Evolutionary conservation across 2,329 filamentous ascomycete genomes (phyloP).

Genomic region (Colletotrichum noveboracense): DNA sequence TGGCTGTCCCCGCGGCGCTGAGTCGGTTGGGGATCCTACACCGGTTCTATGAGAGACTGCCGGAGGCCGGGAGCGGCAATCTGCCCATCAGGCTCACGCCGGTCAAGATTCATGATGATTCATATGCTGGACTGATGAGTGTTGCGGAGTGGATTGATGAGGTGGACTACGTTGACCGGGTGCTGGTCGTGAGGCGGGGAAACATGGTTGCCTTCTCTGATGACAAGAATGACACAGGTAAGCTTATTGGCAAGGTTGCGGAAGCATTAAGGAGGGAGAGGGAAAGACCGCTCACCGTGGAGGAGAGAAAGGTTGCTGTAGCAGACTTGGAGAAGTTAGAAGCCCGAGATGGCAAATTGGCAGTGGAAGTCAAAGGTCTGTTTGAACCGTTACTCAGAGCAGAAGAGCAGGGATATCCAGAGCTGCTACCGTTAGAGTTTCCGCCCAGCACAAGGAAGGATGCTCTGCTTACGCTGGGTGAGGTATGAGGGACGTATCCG

Average conservation of each 20-base stretch:
- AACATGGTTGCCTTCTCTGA: conserved; percentile 37
- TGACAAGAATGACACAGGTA: background rate
- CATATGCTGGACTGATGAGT: conserved; percentile 41
- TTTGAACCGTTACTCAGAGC: conserved; percentile 26
- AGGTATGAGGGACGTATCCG: background rate
- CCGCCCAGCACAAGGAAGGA: background rate
- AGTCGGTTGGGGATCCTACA: conserved; percentile 47
- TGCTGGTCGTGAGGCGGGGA: conserved; percentile 44
- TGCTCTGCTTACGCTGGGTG: conserved; percentile 8
- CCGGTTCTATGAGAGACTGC: conserved; percentile 39
- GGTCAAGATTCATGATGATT: conserved; percentile 49
- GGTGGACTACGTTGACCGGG: conserved; percentile 33
- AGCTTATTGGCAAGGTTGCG: conserved; percentile 18
- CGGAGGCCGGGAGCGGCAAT: conserved; percentile 37
- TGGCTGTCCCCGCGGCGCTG: conserved; percentile 47
- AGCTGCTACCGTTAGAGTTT: conserved; percentile 26
- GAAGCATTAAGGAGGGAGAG: conserved; percentile 32
- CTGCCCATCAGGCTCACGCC: conserved; percentile 49
- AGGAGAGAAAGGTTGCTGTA: conserved; percentile 29
- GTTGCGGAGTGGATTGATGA: conserved; percentile 43
- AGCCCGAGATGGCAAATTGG: conserved; percentile 24
- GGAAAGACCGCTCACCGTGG: conserved; percentile 28
- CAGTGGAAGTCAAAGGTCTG: conserved; percentile 29
- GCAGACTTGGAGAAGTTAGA: conserved; percentile 30
- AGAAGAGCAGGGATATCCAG: conserved; percentile 4